Base-by-base conservation (phyloP, 345 rosid genomes). In the Acer saccharum region DNA sequence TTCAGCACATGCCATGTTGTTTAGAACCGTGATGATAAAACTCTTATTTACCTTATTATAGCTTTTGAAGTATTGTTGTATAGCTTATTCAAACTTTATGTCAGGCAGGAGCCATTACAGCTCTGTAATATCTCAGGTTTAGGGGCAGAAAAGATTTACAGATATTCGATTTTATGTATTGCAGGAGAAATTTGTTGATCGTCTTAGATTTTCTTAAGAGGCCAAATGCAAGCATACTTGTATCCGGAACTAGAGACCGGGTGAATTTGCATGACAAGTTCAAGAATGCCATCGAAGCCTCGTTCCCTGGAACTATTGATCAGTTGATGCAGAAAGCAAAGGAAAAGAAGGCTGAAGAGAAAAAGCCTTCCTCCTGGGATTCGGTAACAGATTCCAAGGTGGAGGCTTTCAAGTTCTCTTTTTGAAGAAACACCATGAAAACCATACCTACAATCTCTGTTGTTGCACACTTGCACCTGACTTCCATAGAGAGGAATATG, bases 221-320 rank as follows among this genome's bases (percentile, higher is more conserved):
- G 81, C 98, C 99, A 0, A 94, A 94, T 82, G 98, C 97, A 2
- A 84, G 88, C 41, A 89, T 81, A 39, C 92, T 96, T 0, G 97
- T 96, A 52, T 96, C 99, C 0, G 98, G 98, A 74, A 95, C 98
- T 64, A 83, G 58, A 54, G 99, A 95, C 82, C 85, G 97, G 64
- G 92, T 86, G 71, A 93, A 93, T 80, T 81, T 95, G 82, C 85
- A 92, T 18, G 88, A 89, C 10, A 95, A 95, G 77, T 93, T 95
- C 76, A 86, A 77, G 86, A 88, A 80, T 55, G 95, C 97, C 58
- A 85, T 90, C 7, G 95, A 96, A 81, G 81, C 83, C 57, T 77
- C 71, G 23, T 83, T 82, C 83, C 99, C 98, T 0, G 93, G 93
- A 77, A 88, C 89, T 3, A 88, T 92, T 20, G 75, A 88, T 32